A percentile compares a stretch with the other conserved stretches of the same genome.
phyloP scores from a whole-genome alignment of 108 stramenopile genomes.

The Bacterosira constricta region DNA sequence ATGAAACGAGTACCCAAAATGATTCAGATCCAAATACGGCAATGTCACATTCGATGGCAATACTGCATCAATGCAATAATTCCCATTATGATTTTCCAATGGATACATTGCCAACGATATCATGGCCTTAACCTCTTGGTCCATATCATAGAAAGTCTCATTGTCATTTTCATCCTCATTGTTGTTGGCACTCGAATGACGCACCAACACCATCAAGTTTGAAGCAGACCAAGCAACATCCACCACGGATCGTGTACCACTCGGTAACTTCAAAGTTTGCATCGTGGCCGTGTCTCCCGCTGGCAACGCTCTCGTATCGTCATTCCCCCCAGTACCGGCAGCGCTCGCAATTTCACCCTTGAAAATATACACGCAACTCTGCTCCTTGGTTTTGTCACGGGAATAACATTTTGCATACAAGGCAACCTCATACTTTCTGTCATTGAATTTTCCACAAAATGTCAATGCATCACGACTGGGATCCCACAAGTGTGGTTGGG shows the following conservation, averaged over 20 bases:
- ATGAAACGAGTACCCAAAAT: background rate
- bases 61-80: conserved; percentile 3
- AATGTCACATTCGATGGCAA: conserved; percentile 27
- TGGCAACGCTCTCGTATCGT: background rate
- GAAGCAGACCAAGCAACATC: conserved; percentile 29
- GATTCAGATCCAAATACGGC: conserved; percentile 29
- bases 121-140: conserved; percentile 6
- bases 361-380: conserved; percentile 6
- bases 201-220: conserved; percentile 30
- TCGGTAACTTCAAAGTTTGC: conserved; percentile 16
- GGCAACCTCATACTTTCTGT: conserved; percentile 28
- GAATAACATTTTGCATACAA: conserved; percentile 22
- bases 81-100: background rate
- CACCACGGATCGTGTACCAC: conserved; percentile 12
- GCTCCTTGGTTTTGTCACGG: background rate
- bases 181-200: background rate
- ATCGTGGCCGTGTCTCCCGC: conserved; percentile 6
- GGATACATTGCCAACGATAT: conserved; percentile 23
- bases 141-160: conserved; percentile 1
- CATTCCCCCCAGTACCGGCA: background rate
- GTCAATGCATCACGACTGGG: conserved; percentile 6
- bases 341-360: background rate
- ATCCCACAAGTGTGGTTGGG: conserved; percentile 9
- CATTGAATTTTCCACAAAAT: background rate
- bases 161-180: background rate